Evolutionary conservation across 345 rosid genomes (phyloP).

Genomic region (Rhizophora mangle): DNA sequence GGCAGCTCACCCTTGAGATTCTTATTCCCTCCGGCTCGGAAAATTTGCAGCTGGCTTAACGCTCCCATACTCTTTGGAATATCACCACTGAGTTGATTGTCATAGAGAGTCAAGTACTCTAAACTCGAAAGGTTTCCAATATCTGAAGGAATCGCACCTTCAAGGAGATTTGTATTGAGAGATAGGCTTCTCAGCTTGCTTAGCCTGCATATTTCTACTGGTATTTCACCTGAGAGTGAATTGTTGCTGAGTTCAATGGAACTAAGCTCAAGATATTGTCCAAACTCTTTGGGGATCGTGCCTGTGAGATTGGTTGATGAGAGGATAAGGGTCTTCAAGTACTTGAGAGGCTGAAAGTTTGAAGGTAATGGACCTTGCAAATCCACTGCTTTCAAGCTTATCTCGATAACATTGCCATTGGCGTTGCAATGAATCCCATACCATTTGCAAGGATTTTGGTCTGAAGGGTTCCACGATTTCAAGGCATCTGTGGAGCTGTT

Average conservation of each 20-base stretch:
- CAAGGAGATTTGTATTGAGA: constrained; percentile 68
- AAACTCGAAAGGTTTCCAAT: constrained; percentile 63
- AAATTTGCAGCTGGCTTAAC: constrained; percentile 45
- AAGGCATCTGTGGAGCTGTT: constrained; percentile 50
- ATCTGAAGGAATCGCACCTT: constrained; percentile 69
- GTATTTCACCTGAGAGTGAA: constrained; percentile 70
- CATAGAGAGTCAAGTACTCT: constrained; percentile 59
- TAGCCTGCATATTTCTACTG: constrained; percentile 59
- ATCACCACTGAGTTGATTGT: constrained; percentile 70
- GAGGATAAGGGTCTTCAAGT: constrained; percentile 51
- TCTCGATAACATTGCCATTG: constrained; percentile 49
- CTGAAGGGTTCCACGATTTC: constrained; percentile 54
- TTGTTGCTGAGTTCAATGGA: constrained; percentile 70
- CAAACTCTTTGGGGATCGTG: constrained; percentile 59
- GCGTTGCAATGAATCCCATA: constrained; percentile 67
- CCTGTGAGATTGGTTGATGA: constrained; percentile 78
- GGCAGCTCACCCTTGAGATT: constrained; percentile 85
- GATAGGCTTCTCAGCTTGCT: constrained; percentile 52
- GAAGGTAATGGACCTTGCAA: constrained; percentile 70
- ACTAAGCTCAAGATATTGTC: constrained; percentile 50
- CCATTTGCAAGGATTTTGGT: constrained; percentile 71
- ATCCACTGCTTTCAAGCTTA: constrained; percentile 51
- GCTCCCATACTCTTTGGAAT: constrained; percentile 70
- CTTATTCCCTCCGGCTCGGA: constrained; percentile 90
- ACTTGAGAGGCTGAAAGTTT: constrained; percentile 51